Percentiles rank a stretch among this genome's conserved stretches.
phyloP scores from a whole-genome alignment of 192 early-diverging fungal genomes.

The Backusella sp. region DNA sequence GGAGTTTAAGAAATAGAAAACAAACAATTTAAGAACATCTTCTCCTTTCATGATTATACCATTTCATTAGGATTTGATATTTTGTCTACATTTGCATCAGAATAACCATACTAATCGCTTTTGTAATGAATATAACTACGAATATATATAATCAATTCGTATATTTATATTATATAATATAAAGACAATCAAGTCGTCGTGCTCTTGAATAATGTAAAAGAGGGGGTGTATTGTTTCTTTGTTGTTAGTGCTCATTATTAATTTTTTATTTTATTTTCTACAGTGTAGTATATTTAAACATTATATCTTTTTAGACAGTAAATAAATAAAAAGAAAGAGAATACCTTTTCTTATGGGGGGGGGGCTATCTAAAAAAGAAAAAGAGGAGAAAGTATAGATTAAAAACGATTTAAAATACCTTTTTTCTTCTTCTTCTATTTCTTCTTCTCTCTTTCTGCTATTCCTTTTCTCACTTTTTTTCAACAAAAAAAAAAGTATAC shows the following conservation, averaged over 20 bases:
- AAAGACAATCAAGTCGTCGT: too few relatives aligned
- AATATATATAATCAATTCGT: too few relatives aligned
- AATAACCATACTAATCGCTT: background rate
- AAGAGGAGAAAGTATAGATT: background rate
- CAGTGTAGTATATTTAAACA: background rate
- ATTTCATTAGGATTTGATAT: background rate
- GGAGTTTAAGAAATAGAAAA: background rate
- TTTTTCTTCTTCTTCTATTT: background rate
- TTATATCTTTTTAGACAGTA: background rate
- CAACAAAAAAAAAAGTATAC: background rate
- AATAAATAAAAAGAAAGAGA: conserved; percentile 3
- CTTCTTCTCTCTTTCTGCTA: background rate
- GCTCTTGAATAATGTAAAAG: too few relatives aligned
- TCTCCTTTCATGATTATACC: background rate
- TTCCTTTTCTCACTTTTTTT: background rate
- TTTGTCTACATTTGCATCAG: background rate
- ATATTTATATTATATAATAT: too few relatives aligned
- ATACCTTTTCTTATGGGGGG: background rate
- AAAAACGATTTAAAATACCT: background rate
- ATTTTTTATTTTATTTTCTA: background rate
- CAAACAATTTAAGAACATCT: background rate
- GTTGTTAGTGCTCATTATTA: background rate
- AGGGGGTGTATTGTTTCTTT: background rate
- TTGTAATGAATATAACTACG: background rate
- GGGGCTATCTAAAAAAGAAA: background rate